Evolutionary conservation across 305 asterid genomes (phyloP), one percentile per base, ranked within the genome.

Genomic region (Caryopteris hybrid): DNA sequence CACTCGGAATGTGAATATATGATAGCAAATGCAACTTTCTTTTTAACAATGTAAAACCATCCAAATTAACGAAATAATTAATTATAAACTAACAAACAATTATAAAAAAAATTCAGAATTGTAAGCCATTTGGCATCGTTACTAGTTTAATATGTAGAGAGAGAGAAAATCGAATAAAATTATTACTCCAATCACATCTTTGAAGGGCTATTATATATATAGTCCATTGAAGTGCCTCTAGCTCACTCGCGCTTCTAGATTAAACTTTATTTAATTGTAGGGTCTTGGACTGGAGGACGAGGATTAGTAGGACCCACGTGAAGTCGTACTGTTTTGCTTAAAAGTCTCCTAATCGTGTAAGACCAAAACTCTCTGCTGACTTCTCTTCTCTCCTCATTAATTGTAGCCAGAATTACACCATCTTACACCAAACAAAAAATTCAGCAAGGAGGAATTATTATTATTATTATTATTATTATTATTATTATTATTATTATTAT

Each of bases 311-410:
- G 65, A 18, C 61, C 69, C 69, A 62, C 21, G 42, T 52, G 64
- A 18, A 45, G 23, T 22, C 42, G 22, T 42, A 5, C 53, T 46
- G 18, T 55, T 68, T 29, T 5, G 52, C 51, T 43, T 8, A 14
- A 55, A 66, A 68, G 65, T 41, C 59, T 21, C 48, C 62, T 38
- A 17, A 33, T 23, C 76, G 78, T 77, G 76, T 64, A 27, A 6
- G 69, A 73, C 58, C 64, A 3, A 25, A 64, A 64, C 74, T 65
- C 79, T 38, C 7, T 12, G 51, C 65, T 73, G 74, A 78, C 76
- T 73, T 73, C 10, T 29, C 69, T 17, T 8, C 31, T 8, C 48
- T 22, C 23, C 11, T 3, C 33, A 23, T 63, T 62, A 61, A 61
- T 51, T 39, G n/a, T 10, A 46, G 16, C n/a, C n/a, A n/a, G n/a